Evolutionary conservation across 768 basidiomycete genomes (phyloP).

Genomic region (Lentinula boryana): DNA sequence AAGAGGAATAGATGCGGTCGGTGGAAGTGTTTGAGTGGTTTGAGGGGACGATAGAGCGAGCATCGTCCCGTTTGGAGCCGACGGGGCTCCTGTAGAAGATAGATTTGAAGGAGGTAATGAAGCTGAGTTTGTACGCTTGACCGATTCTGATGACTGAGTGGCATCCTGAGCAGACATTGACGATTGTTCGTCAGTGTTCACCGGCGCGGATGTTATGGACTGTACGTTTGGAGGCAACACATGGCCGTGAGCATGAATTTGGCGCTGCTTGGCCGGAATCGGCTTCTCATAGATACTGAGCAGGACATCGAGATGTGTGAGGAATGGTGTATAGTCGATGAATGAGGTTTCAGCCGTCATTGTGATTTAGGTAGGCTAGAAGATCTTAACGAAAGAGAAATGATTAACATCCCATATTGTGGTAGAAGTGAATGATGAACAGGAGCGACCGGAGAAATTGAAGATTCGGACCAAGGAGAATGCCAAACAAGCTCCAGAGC

Average conservation of each 20-base stretch:
- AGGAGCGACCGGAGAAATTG: not conserved
- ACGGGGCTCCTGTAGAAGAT: not conserved
- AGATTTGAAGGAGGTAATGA: not conserved
- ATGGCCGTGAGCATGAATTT: not conserved
- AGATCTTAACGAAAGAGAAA: not conserved
- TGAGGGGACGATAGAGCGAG: not conserved
- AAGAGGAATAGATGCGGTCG: constrained; percentile 19
- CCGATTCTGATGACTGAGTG: not conserved
- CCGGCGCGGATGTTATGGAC: not conserved
- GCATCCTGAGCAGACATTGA: not conserved
- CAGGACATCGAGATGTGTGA: constrained; percentile 2
- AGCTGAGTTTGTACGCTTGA: not conserved
- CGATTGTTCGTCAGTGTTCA: not conserved
- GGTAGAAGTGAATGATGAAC: not conserved
- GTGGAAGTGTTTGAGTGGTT: not conserved
- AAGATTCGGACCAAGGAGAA: not conserved
- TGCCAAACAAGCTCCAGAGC: not conserved
- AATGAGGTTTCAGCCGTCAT: not conserved
- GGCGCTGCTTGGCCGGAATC: not conserved
- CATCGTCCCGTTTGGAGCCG: not conserved
- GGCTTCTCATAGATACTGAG: constrained; percentile 1
- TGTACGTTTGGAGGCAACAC: not conserved
- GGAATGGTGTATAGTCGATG: not conserved
- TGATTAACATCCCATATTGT: not conserved
- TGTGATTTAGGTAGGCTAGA: not conserved